Percentiles rank a stretch among this genome's conserved stretches.
phyloP scores from a whole-genome alignment of 306 rosid genomes.

The Vachellia collinsii region DNA sequence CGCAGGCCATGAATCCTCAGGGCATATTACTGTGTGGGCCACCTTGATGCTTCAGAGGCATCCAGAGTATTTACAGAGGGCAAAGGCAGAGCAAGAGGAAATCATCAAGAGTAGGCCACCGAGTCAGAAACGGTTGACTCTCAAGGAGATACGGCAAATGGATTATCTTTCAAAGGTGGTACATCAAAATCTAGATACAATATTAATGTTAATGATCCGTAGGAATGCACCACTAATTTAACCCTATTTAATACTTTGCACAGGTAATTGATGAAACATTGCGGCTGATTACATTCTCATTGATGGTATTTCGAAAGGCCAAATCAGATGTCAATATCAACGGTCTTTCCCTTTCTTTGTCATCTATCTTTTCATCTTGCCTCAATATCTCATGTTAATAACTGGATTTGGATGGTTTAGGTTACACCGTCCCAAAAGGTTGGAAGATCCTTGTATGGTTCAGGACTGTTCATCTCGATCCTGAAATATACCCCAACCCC shows the following conservation, averaged over 20 bases:
- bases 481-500: slow-evolving; percentile 79
- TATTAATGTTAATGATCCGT: neutral
- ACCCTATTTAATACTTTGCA: neutral
- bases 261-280: slow-evolving; percentile 92
- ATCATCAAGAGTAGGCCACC: slow-evolving; percentile 65
- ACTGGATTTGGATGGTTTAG: slow-evolving; percentile 45
- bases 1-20: slow-evolving; percentile 97
- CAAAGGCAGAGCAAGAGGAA: slow-evolving; percentile 88
- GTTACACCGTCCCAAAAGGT: slow-evolving; percentile 79
- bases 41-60: slow-evolving; percentile 55
- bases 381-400: slow-evolving; percentile 10
- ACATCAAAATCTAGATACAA: neutral
- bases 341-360: slow-evolving; percentile 52
- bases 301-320: slow-evolving; percentile 79
- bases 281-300: slow-evolving; percentile 80
- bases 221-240: neutral
- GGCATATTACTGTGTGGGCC: slow-evolving; percentile 91
- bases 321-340: slow-evolving; percentile 62
- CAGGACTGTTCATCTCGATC: slow-evolving; percentile 76
- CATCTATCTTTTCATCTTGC: neutral
- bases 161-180: slow-evolving; percentile 68
- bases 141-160: slow-evolving; percentile 76
- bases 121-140: slow-evolving; percentile 66
- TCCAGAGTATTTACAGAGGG: slow-evolving; percentile 62
- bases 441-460: slow-evolving; percentile 92